phyloP scores from a whole-genome alignment of 2,329 filamentous ascomycete genomes.

The Xylaria sp. region DNA sequence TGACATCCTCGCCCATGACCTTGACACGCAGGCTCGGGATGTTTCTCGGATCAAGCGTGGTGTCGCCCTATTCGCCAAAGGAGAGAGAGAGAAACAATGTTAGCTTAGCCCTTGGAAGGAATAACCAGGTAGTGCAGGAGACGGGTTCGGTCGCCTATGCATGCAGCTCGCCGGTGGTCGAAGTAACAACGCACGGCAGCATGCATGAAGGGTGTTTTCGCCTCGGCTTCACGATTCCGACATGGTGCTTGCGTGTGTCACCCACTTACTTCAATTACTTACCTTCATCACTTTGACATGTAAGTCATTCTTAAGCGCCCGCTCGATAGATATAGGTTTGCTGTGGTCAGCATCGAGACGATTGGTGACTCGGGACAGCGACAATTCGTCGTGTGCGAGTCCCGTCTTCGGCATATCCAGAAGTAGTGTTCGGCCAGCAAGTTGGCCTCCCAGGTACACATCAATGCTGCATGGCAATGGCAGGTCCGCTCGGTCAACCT shows the following conservation, averaged over 20 bases:
- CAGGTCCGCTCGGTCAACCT: conserved; percentile 46
- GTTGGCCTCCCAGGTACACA: conserved; percentile 39
- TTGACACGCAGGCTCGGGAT: conserved; percentile 28
- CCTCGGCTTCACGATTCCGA: neutral
- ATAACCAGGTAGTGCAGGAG: no score
- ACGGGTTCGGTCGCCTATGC: neutral
- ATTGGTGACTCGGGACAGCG: conserved; percentile 35
- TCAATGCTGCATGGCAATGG: conserved; percentile 46
- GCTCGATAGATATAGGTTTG: conserved; percentile 13
- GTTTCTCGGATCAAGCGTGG: conserved; percentile 14
- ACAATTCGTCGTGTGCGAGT: conserved; percentile 41
- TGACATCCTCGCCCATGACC: conserved; percentile 27
- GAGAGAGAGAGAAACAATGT: no score
- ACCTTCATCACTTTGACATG: conserved; percentile 30
- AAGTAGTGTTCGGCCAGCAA: conserved; percentile 44
- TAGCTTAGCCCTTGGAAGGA: no score
- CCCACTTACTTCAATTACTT: no score
- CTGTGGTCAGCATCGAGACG: conserved; percentile 2
- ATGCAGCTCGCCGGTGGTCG: neutral
- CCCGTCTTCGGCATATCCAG: conserved; percentile 47
- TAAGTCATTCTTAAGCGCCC: conserved; percentile 23
- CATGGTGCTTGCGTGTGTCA: neutral
- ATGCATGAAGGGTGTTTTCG: conserved; percentile 7
- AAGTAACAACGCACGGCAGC: neutral
- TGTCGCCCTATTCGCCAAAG: conserved; percentile 17